Conservation (phyloP, 2,329 filamentous ascomycete species). For the Basipetospora chlamydospora region DNA sequence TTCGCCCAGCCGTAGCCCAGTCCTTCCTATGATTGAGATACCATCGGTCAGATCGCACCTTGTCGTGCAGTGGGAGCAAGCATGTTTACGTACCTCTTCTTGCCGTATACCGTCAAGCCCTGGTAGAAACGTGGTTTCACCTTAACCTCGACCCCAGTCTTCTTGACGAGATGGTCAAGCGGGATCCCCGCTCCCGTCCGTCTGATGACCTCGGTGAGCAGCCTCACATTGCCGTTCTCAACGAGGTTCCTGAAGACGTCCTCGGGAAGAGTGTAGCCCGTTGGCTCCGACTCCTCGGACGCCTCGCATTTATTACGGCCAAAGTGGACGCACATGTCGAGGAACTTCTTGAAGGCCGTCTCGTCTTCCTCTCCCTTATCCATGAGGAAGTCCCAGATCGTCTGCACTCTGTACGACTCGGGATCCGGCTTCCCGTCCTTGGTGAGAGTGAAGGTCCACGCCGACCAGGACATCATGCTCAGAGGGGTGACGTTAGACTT, state of each 20-base stretch:
- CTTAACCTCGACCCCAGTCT: conserved; percentile 46
- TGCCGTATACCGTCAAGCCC: conserved; percentile 61
- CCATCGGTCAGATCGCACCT: too few species aligned
- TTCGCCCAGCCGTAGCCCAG: conserved; percentile 54
- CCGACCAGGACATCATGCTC: conserved; percentile 29
- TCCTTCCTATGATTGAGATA: conserved; percentile 29
- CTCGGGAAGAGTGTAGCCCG: conserved; percentile 24
- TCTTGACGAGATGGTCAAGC: conserved; percentile 49
- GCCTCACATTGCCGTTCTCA: conserved; percentile 31
- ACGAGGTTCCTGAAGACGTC: conserved; percentile 29
- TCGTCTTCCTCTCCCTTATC: conserved; percentile 33
- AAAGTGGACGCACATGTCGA: conserved; percentile 38
- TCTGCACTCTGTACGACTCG: conserved; percentile 9
- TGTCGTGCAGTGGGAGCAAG: not conserved
- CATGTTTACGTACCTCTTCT: conserved; percentile 41
- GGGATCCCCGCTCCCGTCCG: conserved; percentile 54
- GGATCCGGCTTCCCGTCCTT: conserved; percentile 14
- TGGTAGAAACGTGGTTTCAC: conserved; percentile 60
- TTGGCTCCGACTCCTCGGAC: conserved; percentile 16
- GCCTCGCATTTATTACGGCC: conserved; percentile 19
- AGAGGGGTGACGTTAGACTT: conserved; percentile 47
- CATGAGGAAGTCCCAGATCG: conserved; percentile 31
- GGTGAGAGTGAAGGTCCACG: conserved; percentile 19
- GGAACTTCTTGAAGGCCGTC: conserved; percentile 36
- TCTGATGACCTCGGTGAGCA: conserved; percentile 51